phyloP scores from a whole-genome alignment of 2,329 filamentous ascomycete species.

The Aureobasidium sp. region DNA sequence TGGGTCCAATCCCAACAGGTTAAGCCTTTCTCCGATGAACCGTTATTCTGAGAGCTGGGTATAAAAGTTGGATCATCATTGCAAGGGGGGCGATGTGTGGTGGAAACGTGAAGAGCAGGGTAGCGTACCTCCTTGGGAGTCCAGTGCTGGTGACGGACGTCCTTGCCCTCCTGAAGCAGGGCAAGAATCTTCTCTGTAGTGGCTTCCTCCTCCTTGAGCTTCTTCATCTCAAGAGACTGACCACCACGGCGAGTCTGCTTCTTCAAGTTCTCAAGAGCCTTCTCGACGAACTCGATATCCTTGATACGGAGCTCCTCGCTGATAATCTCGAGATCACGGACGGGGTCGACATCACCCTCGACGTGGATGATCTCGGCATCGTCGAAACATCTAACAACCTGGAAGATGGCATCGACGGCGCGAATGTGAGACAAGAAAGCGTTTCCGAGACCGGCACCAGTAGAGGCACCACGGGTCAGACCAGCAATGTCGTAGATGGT shows the following conservation, averaged over 20 bases:
- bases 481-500: conserved; percentile 99
- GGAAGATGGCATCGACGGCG: conserved; percentile 47
- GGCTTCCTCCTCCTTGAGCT: conserved; percentile 87
- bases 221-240: conserved; percentile 96
- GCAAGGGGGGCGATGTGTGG: conserved; percentile 31
- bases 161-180: conserved; percentile 79
- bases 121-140: conserved; percentile 82
- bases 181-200: conserved; percentile 84
- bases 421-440: conserved; percentile 98
- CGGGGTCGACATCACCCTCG: conserved; percentile 94
- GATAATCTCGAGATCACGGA: conserved; percentile 92
- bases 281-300: conserved; percentile 97
- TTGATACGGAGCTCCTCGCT: conserved; percentile 93
- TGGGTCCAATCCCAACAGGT: conserved; percentile 53
- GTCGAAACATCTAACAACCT: conserved; percentile 55
- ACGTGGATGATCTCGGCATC: conserved; percentile 99
- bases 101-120: conserved; percentile 22
- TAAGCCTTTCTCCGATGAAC: conserved; percentile 12
- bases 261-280: conserved; percentile 81
- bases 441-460: conserved; percentile 94
- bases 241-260: conserved; percentile 95
- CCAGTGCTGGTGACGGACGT: conserved; percentile 89
- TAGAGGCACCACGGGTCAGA: conserved; percentile 90
- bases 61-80: conserved; percentile 99
- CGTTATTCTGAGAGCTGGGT: conserved; percentile 80